Base-by-base conservation (phyloP, 805 yeast species). In the Candida gorgasii region DNA sequence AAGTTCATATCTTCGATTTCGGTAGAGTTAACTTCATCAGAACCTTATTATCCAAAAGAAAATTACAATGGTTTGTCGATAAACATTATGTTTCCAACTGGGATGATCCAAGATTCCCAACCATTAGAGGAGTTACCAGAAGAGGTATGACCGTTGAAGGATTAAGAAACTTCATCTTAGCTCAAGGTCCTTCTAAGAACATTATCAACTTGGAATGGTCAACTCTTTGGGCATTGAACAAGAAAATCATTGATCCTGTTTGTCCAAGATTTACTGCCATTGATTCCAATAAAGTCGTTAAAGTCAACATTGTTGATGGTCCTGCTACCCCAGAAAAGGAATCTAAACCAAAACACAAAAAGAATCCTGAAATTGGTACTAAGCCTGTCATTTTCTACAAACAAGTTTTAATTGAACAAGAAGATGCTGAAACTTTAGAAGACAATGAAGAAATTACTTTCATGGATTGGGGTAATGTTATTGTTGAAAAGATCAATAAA, bases 91-190 rank as follows among this genome's bases (percentile, higher is more conserved):
- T 93, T 45, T 58, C 78, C 17, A 89, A 89, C 72, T 93, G 99
- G 99, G 97, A 93, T 61, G 99, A 93, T 67, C 99, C 99, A 56
- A 80, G 99, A 67, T 93, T 93, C 89, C 99, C 99, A 54, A 93
- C 99, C 36, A 96, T 93, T 29, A 84, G 98, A 69, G 99, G 99
- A 75, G 97, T 92, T 41, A 88, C 97, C 76, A 84, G 99, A 78
- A 86, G 99, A 75, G 99, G 99, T 75, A 93, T 93, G 99, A 82
- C 97, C 29, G 95, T 93, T 50, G 97, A 93, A 73, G 99, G 98
- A 52, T 80, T 93, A 65, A 82, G 92, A 69, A 86, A 87, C 76
- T 93, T 93, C 58, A 86, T 93, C 53, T 75, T 93, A 48, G 79
- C 95, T 39, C 98, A 93, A 74, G 99, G 99, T 58, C 99, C 99